Conservation (phyloP, 768 basidiomycete species). For the Butyriboletus loyo region DNA sequence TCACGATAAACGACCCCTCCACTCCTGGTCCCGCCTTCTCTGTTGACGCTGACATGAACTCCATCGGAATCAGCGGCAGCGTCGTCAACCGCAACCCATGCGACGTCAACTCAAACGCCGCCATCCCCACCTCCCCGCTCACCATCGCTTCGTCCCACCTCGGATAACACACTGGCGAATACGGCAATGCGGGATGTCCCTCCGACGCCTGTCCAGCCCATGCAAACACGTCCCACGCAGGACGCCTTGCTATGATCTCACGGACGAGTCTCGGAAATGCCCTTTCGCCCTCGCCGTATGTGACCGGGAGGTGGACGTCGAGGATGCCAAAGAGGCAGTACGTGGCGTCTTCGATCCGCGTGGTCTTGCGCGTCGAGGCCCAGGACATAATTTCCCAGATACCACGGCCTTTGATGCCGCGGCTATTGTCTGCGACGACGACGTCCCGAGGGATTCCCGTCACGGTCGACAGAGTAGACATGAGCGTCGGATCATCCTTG, state of each 20-base stretch:
- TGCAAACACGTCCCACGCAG: slow-evolving; percentile 24
- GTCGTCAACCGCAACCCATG: slow-evolving; percentile 17
- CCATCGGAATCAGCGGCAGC: slow-evolving; percentile 22
- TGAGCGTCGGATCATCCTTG: slow-evolving; percentile 6
- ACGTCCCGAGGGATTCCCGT: slow-evolving; percentile 19
- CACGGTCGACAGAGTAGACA: slow-evolving; percentile 9
- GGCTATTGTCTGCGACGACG: slow-evolving; percentile 20
- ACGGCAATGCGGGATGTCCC: slow-evolving; percentile 17
- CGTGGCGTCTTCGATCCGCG: slow-evolving; percentile 26
- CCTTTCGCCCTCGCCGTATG: slow-evolving; percentile 31
- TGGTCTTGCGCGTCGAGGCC: slow-evolving; percentile 30
- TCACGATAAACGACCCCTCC: slow-evolving; percentile 12
- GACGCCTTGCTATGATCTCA: slow-evolving; percentile 9
- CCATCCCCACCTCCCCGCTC: slow-evolving; percentile 9
- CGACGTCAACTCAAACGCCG: slow-evolving; percentile 10
- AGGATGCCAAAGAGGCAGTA: slow-evolving; percentile 31
- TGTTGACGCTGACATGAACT: neutral
- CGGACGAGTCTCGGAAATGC: slow-evolving; percentile 29
- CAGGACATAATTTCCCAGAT: slow-evolving; percentile 30
- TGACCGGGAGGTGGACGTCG: slow-evolving; percentile 18
- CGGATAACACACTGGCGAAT: slow-evolving; percentile 21
- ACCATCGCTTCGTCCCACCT: slow-evolving; percentile 14
- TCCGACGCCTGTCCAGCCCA: slow-evolving; percentile 23
- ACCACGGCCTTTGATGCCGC: slow-evolving; percentile 10
- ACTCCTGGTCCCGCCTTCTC: neutral